Evolutionary conservation across 805 yeast species (phyloP).

Genomic region (Saturnispora sekii): DNA sequence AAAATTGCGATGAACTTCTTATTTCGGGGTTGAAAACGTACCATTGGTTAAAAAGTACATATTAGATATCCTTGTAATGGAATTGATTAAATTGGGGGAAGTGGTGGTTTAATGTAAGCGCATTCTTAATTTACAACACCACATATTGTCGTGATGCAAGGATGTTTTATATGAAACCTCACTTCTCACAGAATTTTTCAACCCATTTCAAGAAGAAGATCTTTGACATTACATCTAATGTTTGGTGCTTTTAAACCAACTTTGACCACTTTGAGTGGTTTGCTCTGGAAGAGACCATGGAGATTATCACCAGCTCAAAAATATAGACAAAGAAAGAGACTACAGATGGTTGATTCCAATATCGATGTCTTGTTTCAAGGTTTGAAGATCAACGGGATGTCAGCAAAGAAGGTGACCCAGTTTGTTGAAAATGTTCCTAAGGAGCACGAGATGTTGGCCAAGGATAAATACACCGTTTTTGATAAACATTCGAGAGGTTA

Average conservation of each 20-base stretch:
- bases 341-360: slow-evolving; percentile 72
- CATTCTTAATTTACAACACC: no score
- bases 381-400: slow-evolving; percentile 27
- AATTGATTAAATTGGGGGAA: no score
- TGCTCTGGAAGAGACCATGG: slow-evolving; percentile 73
- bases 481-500: slow-evolving; percentile 65
- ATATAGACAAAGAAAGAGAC: slow-evolving; percentile 72
- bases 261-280: slow-evolving; percentile 53
- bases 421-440: slow-evolving; percentile 53
- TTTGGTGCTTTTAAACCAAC: slow-evolving; percentile 62
- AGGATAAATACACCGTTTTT: slow-evolving; percentile 83
- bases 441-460: slow-evolving; percentile 69
- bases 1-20: no score
- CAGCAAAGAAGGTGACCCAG: slow-evolving; percentile 26
- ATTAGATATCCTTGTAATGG: no score
- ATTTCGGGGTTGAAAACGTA: no score
- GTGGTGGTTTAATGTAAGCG: no score
- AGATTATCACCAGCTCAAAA: slow-evolving; percentile 75
- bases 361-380: slow-evolving; percentile 55
- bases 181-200: no score
- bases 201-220: no score
- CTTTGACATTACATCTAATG: slow-evolving; percentile 11
- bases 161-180: no score
- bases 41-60: no score
- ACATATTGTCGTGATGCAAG: no score